A percentile compares a stretch with the other conserved stretches of the same genome.
Conservation (phyloP, 257 asterid genomes). For the Przewalskia tangutica region DNA sequence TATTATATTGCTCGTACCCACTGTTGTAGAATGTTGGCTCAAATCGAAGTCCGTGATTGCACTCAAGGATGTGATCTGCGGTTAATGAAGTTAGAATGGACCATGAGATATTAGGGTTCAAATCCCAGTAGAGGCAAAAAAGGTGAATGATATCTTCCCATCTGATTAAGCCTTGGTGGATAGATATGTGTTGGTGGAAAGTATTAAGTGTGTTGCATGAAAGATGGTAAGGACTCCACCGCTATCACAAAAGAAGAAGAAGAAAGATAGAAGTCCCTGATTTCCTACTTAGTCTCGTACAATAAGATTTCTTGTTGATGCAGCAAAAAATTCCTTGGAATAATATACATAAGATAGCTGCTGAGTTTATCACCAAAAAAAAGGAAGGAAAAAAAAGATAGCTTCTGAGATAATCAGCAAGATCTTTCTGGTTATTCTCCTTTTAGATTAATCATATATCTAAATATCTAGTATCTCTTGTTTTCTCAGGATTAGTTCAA, state of each 20-base stretch:
- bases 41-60: background rate
- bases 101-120: background rate
- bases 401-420: background rate
- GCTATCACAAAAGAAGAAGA: background rate
- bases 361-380: background rate
- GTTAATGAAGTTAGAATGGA: background rate
- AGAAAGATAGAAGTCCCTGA: background rate
- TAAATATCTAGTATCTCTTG: background rate
- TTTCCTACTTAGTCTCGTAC: background rate
- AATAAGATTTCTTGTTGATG: background rate
- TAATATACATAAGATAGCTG: background rate
- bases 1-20: background rate
- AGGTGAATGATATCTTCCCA: background rate
- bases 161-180: background rate
- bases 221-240: background rate
- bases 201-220: background rate
- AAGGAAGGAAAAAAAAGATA: background rate
- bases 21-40: background rate
- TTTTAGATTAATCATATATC: background rate
- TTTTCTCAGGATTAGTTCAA: background rate
- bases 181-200: background rate
- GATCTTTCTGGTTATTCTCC: background rate
- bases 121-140: background rate
- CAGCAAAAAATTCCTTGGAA: background rate
- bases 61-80: background rate